These are phyloP conservation scores for Alternaria viburni DNA, from an alignment of 2,329 filamentous ascomycete genomes.

Conservation along the genomic window DNA sequence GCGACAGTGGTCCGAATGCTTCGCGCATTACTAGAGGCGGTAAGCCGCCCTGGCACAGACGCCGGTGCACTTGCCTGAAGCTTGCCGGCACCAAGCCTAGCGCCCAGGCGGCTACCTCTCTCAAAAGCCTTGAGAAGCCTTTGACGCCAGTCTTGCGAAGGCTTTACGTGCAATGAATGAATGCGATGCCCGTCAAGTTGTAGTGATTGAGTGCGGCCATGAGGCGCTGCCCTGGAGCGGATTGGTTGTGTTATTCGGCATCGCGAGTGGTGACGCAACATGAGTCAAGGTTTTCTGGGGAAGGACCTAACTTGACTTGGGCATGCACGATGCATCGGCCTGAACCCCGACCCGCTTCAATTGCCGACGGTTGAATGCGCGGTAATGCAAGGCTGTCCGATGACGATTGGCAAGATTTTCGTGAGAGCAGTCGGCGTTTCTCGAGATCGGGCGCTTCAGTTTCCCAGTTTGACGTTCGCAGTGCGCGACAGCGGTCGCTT, in stretches of 20 bases:
- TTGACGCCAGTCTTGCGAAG: neutral
- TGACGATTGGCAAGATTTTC: neutral
- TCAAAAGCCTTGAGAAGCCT: neutral
- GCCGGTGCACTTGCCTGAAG: neutral
- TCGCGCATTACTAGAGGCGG: neutral
- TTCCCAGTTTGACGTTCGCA: neutral
- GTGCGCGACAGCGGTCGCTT: neutral
- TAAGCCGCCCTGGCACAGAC: neutral
- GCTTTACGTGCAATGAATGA: neutral
- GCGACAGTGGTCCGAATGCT: neutral
- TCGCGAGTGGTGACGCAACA: neutral
- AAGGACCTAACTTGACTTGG: neutral
- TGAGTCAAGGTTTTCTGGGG: neutral
- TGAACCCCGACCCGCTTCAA: neutral
- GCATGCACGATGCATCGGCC: neutral
- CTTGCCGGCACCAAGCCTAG: neutral
- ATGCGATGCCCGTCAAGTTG: neutral
- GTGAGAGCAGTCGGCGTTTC: neutral
- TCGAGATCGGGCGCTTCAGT: neutral
- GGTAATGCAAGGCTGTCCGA: neutral
- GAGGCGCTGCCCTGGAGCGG: too few species aligned
- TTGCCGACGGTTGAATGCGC: neutral
- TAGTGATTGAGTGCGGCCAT: neutral
- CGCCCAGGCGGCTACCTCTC: neutral
- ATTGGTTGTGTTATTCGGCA: neutral